Evolutionary conservation across 1,284 basidiomycete species (phyloP), one percentile per base, ranked within the genome.

Genomic region (Pyrrhoderma noxium): DNA sequence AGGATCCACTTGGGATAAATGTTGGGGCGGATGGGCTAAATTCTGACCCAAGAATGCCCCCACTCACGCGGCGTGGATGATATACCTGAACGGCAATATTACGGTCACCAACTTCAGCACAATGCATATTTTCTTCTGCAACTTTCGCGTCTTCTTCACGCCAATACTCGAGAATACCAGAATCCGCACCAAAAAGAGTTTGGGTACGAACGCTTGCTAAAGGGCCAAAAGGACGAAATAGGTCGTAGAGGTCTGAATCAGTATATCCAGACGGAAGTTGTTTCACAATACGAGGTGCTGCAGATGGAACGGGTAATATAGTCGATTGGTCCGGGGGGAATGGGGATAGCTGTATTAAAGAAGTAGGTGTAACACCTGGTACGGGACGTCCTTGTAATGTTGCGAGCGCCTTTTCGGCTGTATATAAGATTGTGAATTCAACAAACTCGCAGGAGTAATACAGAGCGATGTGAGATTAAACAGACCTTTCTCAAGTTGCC

Each of bases 361-460:
- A 75, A 47, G 76, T 68, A 22, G 82, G 78, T 37, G 72, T 63
- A 46, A 79, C 59, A 55, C 72, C 74, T 44, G 79, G 77, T 45
- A 90, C 73, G 35, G 80, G 78, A 59, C 87, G 84, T 56, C 77
- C 77, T 63, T 89, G 81, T 35, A 93, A 73, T 11, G 85, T 89
- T 13, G 89, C 85, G 13, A 93, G 73, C 2, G 90, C 91, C 67
- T 89, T 91, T 69, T 94, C 91, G 58, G 89, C 91, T 93, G 64
- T 5, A 59, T 35, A 60, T 42, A 23, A 41, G 35, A 45, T 40
- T 5, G 5, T 40, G 5, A 40, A n/a, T 18, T 22, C 16, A 40
- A 40, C 14, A 14, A 5, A n/a, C 8, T 7, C 14, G 5, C n/a
- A 22, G n/a, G 8, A n/a, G n/a, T 5, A 8, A 14, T 16, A 40